Evolutionary conservation across 2,329 filamentous ascomycete species (phyloP).

Genomic region (Anisogramma anomala): DNA sequence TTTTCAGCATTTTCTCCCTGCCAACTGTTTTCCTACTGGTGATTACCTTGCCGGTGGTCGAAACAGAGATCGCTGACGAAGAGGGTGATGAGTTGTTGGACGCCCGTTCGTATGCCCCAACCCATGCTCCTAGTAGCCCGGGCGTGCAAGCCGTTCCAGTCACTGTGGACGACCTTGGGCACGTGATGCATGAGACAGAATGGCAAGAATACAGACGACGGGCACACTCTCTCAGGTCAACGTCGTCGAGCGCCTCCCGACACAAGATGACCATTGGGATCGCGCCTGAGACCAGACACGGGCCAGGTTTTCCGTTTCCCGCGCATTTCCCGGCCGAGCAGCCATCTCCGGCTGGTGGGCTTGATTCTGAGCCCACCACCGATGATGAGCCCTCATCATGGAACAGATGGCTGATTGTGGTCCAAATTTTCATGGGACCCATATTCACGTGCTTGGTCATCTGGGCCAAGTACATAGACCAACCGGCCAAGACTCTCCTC

Average conservation of each 20-base stretch:
- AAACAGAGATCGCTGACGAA: constrained; percentile 49
- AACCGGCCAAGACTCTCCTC: constrained; percentile 39
- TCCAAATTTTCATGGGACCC: constrained; percentile 81
- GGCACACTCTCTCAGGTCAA: constrained; percentile 26
- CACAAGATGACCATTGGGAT: constrained; percentile 1
- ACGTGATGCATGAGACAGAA: constrained; percentile 36
- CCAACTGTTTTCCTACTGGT: constrained; percentile 84
- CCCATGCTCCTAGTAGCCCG: constrained; percentile 18
- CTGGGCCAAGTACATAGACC: constrained; percentile 55
- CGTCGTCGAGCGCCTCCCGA: constrained; percentile 12
- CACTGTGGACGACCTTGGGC: constrained; percentile 23
- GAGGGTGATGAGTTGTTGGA: constrained; percentile 29
- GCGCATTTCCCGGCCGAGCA: constrained; percentile 16
- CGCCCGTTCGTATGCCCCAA: constrained; percentile 21
- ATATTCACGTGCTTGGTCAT: constrained; percentile 68
- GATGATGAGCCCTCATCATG: constrained; percentile 46
- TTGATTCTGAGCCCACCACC: constrained; percentile 10
- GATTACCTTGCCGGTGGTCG: constrained; percentile 82
- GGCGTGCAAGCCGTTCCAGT: constrained; percentile 26
- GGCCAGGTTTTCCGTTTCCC: constrained; percentile 12
- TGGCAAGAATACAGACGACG: constrained; percentile 48
- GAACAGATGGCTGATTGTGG: constrained; percentile 80
- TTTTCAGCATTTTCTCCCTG: constrained; percentile 72
- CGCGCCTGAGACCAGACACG: constrained; percentile 6
- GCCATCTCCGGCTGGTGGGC: constrained; percentile 1